Percentiles rank a stretch among this genome's conserved stretches.
Conservation (phyloP, 2,329 filamentous ascomycete genomes). For the Dryadomyces quercivorus region DNA sequence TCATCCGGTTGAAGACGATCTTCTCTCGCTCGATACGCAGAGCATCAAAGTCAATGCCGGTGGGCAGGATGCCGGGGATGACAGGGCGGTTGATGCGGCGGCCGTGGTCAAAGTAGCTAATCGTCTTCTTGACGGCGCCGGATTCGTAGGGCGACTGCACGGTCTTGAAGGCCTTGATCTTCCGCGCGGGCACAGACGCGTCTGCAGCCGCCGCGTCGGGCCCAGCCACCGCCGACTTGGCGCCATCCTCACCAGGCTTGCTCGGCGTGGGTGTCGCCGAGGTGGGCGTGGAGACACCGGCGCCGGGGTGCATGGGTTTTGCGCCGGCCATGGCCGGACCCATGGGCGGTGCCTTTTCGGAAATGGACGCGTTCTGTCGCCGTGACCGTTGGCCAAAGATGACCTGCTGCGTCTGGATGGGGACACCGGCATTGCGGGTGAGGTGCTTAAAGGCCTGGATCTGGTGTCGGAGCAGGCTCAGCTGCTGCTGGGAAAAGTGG, state of each 20-base stretch:
- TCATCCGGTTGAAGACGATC: constrained; percentile 82
- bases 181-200: constrained; percentile 20
- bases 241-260: constrained; percentile 21
- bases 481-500: constrained; percentile 67
- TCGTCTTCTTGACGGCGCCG: constrained; percentile 39
- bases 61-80: constrained; percentile 79
- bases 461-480: constrained; percentile 68
- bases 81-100: constrained; percentile 64
- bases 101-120: constrained; percentile 71
- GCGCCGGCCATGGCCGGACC: not conserved
- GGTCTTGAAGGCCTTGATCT: constrained; percentile 51
- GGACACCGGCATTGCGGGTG: constrained; percentile 75
- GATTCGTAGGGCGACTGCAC: constrained; percentile 61
- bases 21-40: constrained; percentile 77
- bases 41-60: constrained; percentile 78
- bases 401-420: constrained; percentile 64
- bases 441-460: constrained; percentile 86
- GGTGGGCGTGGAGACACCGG: constrained; percentile 17
- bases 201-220: not conserved
- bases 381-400: constrained; percentile 66
- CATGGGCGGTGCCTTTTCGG: constrained; percentile 31
- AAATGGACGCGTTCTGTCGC: constrained; percentile 40
- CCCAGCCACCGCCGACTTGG: constrained; percentile 19
- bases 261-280: constrained; percentile 15
- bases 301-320: constrained; percentile 8